phyloP scores from a whole-genome alignment of 176 grass and related monocot species.

The Pontederia paniculata region DNA sequence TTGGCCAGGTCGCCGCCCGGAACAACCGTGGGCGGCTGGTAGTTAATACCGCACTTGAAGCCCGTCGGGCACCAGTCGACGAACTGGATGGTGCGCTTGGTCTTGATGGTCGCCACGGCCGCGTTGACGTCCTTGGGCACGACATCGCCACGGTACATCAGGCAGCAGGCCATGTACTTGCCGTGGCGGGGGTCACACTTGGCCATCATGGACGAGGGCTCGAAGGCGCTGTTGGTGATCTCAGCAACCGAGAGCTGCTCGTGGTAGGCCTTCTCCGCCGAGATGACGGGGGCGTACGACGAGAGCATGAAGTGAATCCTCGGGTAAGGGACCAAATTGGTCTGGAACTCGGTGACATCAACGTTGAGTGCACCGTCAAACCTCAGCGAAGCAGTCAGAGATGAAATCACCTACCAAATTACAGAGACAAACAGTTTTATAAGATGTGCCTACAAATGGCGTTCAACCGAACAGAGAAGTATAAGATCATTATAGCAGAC shows the following conservation, averaged over 20 bases:
- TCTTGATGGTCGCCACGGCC: constrained; percentile 14
- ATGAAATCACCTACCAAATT: constrained; percentile 6
- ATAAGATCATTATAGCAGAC: neutral
- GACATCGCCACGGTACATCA: constrained; percentile 22
- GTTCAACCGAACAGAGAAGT: neutral
- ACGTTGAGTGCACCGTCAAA: constrained; percentile 20
- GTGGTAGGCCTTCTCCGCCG: constrained; percentile 23
- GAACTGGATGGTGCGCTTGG: constrained; percentile 22
- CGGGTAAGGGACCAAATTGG: constrained; percentile 17
- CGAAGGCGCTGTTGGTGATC: constrained; percentile 20
- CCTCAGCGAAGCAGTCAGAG: constrained; percentile 14
- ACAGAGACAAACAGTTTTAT: neutral
- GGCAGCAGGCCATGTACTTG: constrained; percentile 20
- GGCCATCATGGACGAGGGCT: constrained; percentile 24
- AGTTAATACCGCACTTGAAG: constrained; percentile 25
- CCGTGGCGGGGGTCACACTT: constrained; percentile 21
- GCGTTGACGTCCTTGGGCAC: constrained; percentile 23
- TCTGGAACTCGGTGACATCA: constrained; percentile 22
- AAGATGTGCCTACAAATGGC: neutral
- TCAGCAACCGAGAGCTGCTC: constrained; percentile 19
- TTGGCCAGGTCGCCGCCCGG: constrained; percentile 13
- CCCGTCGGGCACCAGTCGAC: constrained; percentile 20
- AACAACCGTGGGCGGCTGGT: constrained; percentile 13
- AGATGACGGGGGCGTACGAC: constrained; percentile 20
- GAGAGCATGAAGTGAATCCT: constrained; percentile 25